Conservation (phyloP, 2,329 filamentous ascomycete species). For the Basipetospora chlamydospora region DNA sequence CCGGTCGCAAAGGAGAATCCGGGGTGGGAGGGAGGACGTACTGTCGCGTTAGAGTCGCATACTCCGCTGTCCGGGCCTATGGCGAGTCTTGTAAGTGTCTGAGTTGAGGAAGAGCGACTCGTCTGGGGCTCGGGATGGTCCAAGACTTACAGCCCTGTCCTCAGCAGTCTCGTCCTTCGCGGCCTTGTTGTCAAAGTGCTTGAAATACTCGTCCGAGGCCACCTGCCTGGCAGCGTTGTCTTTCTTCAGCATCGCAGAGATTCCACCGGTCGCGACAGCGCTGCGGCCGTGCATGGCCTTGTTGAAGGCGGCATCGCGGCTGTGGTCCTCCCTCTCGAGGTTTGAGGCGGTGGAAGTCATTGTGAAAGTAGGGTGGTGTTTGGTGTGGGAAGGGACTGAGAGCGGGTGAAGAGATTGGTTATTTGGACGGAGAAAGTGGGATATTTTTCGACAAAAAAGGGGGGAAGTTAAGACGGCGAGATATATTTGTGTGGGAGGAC, state of each 20-base stretch:
- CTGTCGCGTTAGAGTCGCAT: slow-evolving; percentile 87
- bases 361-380: slow-evolving; percentile 17
- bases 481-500: too few species aligned
- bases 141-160: slow-evolving; percentile 53
- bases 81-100: too few species aligned
- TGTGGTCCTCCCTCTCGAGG: slow-evolving; percentile 72
- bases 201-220: slow-evolving; percentile 85
- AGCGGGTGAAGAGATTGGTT: slow-evolving; percentile 1
- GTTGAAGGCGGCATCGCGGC: slow-evolving; percentile 81
- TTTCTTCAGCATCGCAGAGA: slow-evolving; percentile 76
- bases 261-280: slow-evolving; percentile 53
- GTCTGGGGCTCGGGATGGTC: background rate
- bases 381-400: slow-evolving; percentile 1
- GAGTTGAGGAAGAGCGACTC: too few species aligned
- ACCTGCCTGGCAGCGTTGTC: slow-evolving; percentile 60
- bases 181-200: slow-evolving; percentile 84
- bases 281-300: slow-evolving; percentile 70
- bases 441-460: too few species aligned
- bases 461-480: too few species aligned
- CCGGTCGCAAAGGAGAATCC: background rate
- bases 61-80: slow-evolving; percentile 69
- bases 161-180: slow-evolving; percentile 69
- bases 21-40: slow-evolving; percentile 33
- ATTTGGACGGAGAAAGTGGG: slow-evolving; percentile 7
- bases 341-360: slow-evolving; percentile 25